Percentiles rank a stretch among this genome's conserved stretches.
phyloP scores from a whole-genome alignment of 768 basidiomycete species.

The Tremella mesenterica region DNA sequence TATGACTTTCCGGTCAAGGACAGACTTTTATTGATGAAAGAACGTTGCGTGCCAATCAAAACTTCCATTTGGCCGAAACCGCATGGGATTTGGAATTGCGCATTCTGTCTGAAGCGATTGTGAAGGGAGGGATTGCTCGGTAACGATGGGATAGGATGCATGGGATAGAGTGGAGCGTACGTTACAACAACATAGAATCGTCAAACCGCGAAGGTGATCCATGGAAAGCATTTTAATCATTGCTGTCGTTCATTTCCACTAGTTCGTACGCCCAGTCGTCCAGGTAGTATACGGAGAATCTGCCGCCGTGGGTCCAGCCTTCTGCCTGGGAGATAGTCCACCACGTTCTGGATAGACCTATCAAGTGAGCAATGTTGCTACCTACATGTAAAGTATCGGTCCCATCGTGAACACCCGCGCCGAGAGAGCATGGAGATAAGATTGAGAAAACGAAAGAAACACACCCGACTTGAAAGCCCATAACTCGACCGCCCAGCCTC shows the following conservation, averaged over 20 bases:
- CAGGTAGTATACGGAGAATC: slow-evolving; percentile 29
- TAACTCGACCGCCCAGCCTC: slow-evolving; percentile 90
- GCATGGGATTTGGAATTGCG: no score
- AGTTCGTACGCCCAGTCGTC: slow-evolving; percentile 40
- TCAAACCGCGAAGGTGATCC: no score
- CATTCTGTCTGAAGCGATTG: no score
- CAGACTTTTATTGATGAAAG: no score
- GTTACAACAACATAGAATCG: no score
- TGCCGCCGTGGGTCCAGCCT: slow-evolving; percentile 22
- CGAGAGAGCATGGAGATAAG: background rate
- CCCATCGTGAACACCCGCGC: background rate
- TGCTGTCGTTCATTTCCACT: slow-evolving; percentile 25
- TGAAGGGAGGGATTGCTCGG: no score
- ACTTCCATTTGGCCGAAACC: no score
- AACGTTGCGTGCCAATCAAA: no score
- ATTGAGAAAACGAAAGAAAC: background rate
- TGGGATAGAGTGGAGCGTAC: no score
- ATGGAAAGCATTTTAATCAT: no score
- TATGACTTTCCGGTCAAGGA: no score
- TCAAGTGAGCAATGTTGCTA: background rate
- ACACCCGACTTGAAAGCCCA: slow-evolving; percentile 75
- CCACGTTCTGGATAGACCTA: slow-evolving; percentile 36
- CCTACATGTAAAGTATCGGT: background rate
- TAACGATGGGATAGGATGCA: no score
- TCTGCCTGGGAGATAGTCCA: slow-evolving; percentile 29